A percentile compares a stretch with the other conserved stretches of the same genome.
Conservation (phyloP, 1,284 basidiomycete species). For the Erythrobasidium hasegawianum region DNA sequence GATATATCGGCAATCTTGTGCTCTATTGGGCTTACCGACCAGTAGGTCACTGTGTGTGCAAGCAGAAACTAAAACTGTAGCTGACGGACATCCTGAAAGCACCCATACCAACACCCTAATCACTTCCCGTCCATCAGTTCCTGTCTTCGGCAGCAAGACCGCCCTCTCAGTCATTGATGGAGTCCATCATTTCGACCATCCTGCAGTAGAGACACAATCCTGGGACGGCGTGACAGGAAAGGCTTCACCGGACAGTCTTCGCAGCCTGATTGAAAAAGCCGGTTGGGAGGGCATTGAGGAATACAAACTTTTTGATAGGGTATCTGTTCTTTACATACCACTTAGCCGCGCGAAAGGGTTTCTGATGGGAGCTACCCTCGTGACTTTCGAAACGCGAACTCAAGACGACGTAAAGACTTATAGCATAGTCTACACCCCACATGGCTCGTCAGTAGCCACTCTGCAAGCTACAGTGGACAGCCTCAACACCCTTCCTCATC, state of each 20-base stretch:
- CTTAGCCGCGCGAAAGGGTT: slow-evolving; percentile 5
- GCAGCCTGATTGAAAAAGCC: not conserved
- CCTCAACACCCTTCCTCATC: slow-evolving; percentile 10
- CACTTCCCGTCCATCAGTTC: slow-evolving; percentile 8
- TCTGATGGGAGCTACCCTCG: slow-evolving; percentile 11
- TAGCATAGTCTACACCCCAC: slow-evolving; percentile 17
- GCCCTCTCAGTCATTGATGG: slow-evolving; percentile 19
- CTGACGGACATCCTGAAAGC: too few species aligned
- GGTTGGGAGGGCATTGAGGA: not conserved
- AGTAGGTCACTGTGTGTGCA: too few species aligned
- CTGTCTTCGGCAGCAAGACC: slow-evolving; percentile 4
- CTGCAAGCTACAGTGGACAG: not conserved
- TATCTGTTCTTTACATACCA: slow-evolving; percentile 18
- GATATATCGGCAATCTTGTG: slow-evolving; percentile 15
- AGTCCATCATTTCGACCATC: slow-evolving; percentile 14
- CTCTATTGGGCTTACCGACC: slow-evolving; percentile 25
- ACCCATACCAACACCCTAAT: slow-evolving; percentile 8
- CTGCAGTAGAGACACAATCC: not conserved
- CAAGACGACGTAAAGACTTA: not conserved
- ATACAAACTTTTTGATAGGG: not conserved
- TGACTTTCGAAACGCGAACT: slow-evolving; percentile 6
- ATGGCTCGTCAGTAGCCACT: slow-evolving; percentile 7
- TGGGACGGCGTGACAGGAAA: slow-evolving; percentile 2
- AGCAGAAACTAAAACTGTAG: too few species aligned
- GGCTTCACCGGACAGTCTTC: slow-evolving; percentile 10